These are phyloP conservation scores for Anethum foeniculum DNA, from an alignment of 140 eudicot species.

Conservation along the genomic window DNA sequence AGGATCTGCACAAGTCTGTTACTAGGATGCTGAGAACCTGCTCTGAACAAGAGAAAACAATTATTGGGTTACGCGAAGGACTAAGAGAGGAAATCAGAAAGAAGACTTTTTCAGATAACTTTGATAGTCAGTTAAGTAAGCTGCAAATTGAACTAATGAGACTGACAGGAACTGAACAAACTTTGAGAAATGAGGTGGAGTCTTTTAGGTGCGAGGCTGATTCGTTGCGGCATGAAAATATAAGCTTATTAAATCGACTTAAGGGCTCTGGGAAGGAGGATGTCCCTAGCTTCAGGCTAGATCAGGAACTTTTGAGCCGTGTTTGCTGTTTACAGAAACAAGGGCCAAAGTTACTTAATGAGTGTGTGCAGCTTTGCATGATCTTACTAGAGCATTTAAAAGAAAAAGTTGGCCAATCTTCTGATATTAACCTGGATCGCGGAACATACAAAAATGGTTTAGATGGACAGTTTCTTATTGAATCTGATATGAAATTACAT, in stretches of 20 bases:
- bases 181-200: constrained; percentile 75
- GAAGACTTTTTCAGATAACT: constrained; percentile 31
- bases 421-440: constrained; percentile 22
- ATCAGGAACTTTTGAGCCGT: constrained; percentile 59
- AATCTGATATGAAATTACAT: constrained; percentile 78
- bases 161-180: constrained; percentile 66
- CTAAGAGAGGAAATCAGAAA: constrained; percentile 48
- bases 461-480: constrained; percentile 56
- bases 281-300: constrained; percentile 52
- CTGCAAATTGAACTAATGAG: constrained; percentile 70
- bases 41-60: constrained; percentile 78
- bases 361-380: constrained; percentile 49
- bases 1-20: constrained; percentile 61
- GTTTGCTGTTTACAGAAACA: constrained; percentile 60
- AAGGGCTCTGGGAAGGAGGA: constrained; percentile 49
- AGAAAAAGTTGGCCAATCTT: constrained; percentile 22
- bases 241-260: constrained; percentile 65
- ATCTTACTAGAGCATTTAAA: constrained; percentile 51
- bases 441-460: constrained; percentile 32
- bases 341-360: constrained; percentile 51
- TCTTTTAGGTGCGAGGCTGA: constrained; percentile 66
- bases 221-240: constrained; percentile 82
- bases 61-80: constrained; percentile 62
- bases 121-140: constrained; percentile 52
- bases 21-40: constrained; percentile 64